Evolutionary conservation across 2,329 filamentous ascomycete species (phyloP).

Genomic region (Colletotrichum cuscutae): DNA sequence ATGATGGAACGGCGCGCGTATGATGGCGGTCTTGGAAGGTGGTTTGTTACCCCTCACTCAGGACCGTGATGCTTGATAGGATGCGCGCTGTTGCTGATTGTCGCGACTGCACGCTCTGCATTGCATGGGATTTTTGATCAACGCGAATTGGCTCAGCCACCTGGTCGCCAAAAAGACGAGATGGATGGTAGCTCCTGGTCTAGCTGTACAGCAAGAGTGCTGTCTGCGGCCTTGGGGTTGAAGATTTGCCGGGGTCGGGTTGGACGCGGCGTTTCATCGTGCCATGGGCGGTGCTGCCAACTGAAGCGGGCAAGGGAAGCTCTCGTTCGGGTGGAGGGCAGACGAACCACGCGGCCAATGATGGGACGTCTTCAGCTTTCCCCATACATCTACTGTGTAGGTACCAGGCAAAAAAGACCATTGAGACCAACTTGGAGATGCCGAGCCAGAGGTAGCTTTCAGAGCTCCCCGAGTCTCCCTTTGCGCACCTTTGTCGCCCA

Average conservation of each 20-base stretch:
- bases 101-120: constrained; percentile 9
- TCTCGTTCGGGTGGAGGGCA: constrained; percentile 27
- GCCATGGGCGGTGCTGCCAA: constrained; percentile 23
- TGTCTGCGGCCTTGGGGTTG: constrained; percentile 6
- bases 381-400: background rate
- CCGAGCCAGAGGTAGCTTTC: constrained; percentile 10
- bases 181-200: background rate
- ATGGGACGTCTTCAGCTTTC: background rate
- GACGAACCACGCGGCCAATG: constrained; percentile 28
- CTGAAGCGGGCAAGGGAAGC: constrained; percentile 17
- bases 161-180: background rate
- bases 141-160: background rate
- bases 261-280: constrained; percentile 27
- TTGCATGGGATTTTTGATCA: background rate
- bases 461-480: no score
- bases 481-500: constrained; percentile 1
- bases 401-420: background rate
- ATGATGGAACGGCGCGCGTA: constrained; percentile 24
- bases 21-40: constrained; percentile 26
- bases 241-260: constrained; percentile 26
- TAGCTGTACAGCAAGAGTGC: no score
- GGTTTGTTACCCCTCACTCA: constrained; percentile 28
- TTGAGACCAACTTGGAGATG: constrained; percentile 15
- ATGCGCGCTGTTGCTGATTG: background rate
- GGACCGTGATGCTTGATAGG: constrained; percentile 12